Evolutionary conservation across 305 asterid species (phyloP), one percentile per base, ranked within the genome.

Genomic region (Lippia alba): DNA sequence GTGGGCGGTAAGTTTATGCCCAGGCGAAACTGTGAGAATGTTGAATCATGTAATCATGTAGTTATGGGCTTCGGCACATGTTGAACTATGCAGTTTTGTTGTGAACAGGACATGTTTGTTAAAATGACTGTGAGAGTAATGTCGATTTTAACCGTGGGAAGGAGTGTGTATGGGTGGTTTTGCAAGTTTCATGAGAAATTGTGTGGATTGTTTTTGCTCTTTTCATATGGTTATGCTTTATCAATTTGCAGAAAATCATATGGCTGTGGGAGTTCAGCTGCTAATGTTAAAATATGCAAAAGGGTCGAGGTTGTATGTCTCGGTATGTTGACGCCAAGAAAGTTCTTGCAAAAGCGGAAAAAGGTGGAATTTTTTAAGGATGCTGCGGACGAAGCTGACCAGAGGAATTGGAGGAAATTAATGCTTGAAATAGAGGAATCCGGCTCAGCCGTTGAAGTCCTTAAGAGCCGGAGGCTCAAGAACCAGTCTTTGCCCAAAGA

Each of bases 311-410:
- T 94, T 45, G 92, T 91, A 32, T 91, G 97, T 72, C 80, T 84
- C 44, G 91, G 97, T 48, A 94, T 94, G 96, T 66, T 94, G 74
- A 80, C 94, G 18, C 99, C 99, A 7, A 82, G 99, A 70, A 94
- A 94, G 81, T 94, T 94, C 82, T 80, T 90, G 96, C 99, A 88
- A 70, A 91, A 56, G 89, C 87, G 96, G 83, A 91, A 74, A 88
- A 94, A 91, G 78, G 82, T 84, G 17, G 96, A 91, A 86, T 79
- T 80, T 80, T 94, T 89, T 55, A 89, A 80, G 79, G 90, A 89
- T 69, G 88, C 85, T 14, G 87, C 71, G 18, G 97, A 94, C 56
- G 96, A 91, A 74, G 86, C 85, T 0, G 89, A 89, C 57, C 96
- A 94, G 84, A 91, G 64, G 81, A 91, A 77, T 33, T 94, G 97